Conservation (phyloP, 495 filamentous ascomycete genomes). For the Tetracladium marchalianum region DNA sequence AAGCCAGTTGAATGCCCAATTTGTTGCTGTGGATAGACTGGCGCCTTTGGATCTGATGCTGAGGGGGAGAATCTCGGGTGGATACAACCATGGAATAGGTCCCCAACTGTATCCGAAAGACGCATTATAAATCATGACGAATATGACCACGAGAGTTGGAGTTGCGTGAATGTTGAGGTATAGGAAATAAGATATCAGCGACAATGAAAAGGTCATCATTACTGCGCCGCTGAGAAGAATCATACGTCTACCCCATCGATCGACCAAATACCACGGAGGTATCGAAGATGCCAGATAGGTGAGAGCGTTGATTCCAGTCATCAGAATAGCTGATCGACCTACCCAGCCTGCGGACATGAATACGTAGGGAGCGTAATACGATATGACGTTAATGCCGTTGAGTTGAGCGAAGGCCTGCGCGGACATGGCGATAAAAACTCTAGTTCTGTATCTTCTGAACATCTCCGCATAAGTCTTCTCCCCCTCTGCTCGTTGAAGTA, state of each 20-base stretch:
- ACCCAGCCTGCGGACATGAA: slow-evolving; percentile 94
- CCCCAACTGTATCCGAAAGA: slow-evolving; percentile 99
- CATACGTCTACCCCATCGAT: slow-evolving; percentile 79
- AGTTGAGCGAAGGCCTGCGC: slow-evolving; percentile 91
- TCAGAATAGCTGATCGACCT: slow-evolving; percentile 82
- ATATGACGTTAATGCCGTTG: slow-evolving; percentile 99
- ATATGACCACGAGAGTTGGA: slow-evolving; percentile 74
- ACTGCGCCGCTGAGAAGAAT: slow-evolving; percentile 89
- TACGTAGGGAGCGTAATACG: slow-evolving; percentile 93
- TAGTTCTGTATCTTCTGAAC: slow-evolving; percentile 85
- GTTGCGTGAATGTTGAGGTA: slow-evolving; percentile 72
- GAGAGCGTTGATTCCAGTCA: slow-evolving; percentile 95
- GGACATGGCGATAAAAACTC: slow-evolving; percentile 98
- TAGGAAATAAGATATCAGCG: slow-evolving; percentile 89
- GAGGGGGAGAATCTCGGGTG: slow-evolving; percentile 90
- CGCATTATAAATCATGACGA: slow-evolving; percentile 98
- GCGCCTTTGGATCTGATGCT: slow-evolving; percentile 97
- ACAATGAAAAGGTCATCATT: slow-evolving; percentile 85
- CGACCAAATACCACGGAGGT: slow-evolving; percentile 95
- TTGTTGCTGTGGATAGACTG: slow-evolving; percentile 89
- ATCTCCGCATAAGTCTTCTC: slow-evolving; percentile 88
- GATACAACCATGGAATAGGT: slow-evolving; percentile 95
- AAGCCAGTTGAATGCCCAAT: slow-evolving; percentile 98
- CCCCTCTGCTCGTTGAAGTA: slow-evolving; percentile 86
- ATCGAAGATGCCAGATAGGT: slow-evolving; percentile 85